Base-by-base conservation (phyloP, 768 basidiomycete genomes). In the Pleurotus cornucopiae region DNA sequence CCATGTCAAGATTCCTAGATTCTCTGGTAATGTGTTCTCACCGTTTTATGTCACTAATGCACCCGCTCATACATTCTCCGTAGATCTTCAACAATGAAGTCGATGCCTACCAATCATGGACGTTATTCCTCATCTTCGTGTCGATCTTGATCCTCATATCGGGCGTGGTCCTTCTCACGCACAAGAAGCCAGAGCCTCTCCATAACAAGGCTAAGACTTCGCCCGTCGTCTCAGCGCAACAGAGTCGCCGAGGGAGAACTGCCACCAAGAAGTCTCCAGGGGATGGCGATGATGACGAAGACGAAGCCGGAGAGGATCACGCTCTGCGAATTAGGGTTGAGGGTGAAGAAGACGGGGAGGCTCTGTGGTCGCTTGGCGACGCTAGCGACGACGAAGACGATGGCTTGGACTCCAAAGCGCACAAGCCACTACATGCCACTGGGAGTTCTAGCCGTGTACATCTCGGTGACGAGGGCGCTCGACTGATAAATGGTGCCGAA, bases 81-180 rank as follows among this genome's bases (percentile, higher is more conserved):
- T 53, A 76, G 68, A 83, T 91, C 14, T 97, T 96, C 70, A 93
- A 93, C 65, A 76, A 96, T 63, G 83, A 91, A 72, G 84, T 92
- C 4, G 85, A 83, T 55, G 81, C 92, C n/a, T 96, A 92, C 67
- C 78, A 88, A 58, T 79, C 88, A 21, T 96, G 94, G 94, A 84
- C 86, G 0, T 83, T 98, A 46, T 87, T 93, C 73, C 79, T 93
- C 46, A 91, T 96, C 58, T 94, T 91, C 64, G 70, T 85, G 40
- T 94, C 94, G 1, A 95, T 98, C 62, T 70, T 85, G 44, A 78
- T 97, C 43, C 85, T 98, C 54, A 88, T 98, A 45, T 84, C 81
- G 0, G 95, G 96, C 7, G 96, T 98, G 51, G 88, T 95, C n/a
- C 82, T 98, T 1, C 77, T 98, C 21, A 95, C 94, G 3, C 85